These are phyloP conservation scores for Teratosphaeria epicoccoides DNA, from an alignment of 2,329 filamentous ascomycete genomes.

Conservation along the genomic window DNA sequence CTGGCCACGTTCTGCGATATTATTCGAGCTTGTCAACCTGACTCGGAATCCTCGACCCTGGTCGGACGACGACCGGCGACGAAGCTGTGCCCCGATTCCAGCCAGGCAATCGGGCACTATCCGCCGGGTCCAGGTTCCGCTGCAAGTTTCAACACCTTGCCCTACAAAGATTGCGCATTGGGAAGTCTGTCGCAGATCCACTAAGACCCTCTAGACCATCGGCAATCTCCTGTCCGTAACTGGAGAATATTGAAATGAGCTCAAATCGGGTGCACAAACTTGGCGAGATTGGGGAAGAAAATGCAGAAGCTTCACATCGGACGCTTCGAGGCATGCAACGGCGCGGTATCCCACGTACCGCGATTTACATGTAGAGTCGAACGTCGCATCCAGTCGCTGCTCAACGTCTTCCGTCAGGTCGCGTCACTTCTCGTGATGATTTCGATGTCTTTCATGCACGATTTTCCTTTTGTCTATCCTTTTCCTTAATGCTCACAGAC, in stretches of 20 bases:
- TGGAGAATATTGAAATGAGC: background rate
- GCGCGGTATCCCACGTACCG: background rate
- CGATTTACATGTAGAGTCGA: background rate
- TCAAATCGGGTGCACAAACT: background rate
- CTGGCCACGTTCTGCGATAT: background rate
- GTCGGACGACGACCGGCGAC: too few relatives aligned
- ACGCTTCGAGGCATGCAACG: background rate
- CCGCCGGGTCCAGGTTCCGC: background rate
- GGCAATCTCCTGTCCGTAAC: background rate
- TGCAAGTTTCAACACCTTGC: background rate
- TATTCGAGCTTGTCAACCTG: too few relatives aligned
- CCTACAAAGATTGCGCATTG: background rate
- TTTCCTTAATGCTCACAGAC: background rate
- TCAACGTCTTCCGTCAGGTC: background rate
- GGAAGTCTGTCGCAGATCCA: background rate
- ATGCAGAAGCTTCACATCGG: background rate
- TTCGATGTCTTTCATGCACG: background rate
- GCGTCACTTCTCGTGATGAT: background rate
- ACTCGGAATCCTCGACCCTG: too few relatives aligned
- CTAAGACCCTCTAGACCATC: background rate
- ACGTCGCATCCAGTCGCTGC: background rate
- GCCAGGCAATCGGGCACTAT: background rate
- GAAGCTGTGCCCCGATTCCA: background rate
- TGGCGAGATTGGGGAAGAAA: background rate
- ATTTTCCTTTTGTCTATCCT: background rate